Conservation (phyloP, 108 stramenopile genomes). For the Nitzschia inconspicua region DNA sequence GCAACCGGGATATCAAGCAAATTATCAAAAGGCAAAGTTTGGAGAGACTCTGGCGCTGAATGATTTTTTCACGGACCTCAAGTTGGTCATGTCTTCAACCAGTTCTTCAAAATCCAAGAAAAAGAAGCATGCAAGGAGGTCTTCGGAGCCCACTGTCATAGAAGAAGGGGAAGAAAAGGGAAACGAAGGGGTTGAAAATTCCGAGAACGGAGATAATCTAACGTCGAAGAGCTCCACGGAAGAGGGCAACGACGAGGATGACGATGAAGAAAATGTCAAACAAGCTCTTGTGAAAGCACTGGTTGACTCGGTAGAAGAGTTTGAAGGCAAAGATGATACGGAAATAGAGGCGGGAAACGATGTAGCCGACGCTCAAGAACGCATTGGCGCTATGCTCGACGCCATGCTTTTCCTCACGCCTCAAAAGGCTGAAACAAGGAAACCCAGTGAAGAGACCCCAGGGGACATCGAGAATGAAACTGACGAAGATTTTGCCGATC, state of each 20-base stretch:
- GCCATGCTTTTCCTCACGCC: slow-evolving; percentile 2
- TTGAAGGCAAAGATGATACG: slow-evolving; percentile 3
- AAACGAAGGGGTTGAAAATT: slow-evolving; percentile 13
- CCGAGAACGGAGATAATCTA: not conserved
- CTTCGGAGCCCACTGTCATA: slow-evolving; percentile 17
- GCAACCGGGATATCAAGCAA: slow-evolving; percentile 76
- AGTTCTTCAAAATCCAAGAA: slow-evolving; percentile 1
- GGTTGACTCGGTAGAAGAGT: not conserved
- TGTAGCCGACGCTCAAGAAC: slow-evolving; percentile 2
- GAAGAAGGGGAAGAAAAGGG: slow-evolving; percentile 31
- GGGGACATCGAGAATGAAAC: not conserved
- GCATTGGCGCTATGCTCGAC: not conserved
- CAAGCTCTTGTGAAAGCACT: not conserved
- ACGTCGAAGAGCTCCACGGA: not conserved
- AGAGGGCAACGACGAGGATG: not conserved
- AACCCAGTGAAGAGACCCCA: not conserved
- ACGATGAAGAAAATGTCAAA: slow-evolving; percentile 11
- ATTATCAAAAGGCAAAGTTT: slow-evolving; percentile 56
- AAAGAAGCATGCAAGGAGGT: slow-evolving; percentile 14
- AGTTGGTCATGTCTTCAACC: slow-evolving; percentile 41
- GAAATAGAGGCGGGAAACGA: not conserved
- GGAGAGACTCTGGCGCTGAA: slow-evolving; percentile 83
- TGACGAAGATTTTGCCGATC: not conserved
- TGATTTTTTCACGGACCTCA: slow-evolving; percentile 84
- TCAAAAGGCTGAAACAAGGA: not conserved